Evolutionary conservation across 2,329 filamentous ascomycete genomes (phyloP).

Genomic region (Microdochium bolleyi): DNA sequence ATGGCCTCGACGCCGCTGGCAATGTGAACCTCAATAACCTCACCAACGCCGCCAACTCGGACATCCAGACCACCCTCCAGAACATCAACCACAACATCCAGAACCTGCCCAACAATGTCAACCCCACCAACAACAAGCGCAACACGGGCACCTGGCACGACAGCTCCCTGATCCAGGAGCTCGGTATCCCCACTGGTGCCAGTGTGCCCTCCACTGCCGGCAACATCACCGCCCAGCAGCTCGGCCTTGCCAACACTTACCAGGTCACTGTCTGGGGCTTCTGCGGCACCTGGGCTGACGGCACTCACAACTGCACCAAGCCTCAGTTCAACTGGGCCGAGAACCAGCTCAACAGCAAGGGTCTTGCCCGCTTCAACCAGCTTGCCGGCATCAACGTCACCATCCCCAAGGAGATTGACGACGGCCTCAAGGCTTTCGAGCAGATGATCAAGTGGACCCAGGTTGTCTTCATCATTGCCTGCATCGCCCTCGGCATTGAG

Average conservation of each 20-base stretch:
- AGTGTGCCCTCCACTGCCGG: conserved; percentile 17
- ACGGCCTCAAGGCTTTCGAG: conserved; percentile 65
- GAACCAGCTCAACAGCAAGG: conserved; percentile 59
- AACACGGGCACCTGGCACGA: conserved; percentile 10
- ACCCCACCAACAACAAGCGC: conserved; percentile 7
- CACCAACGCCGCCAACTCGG: conserved; percentile 8
- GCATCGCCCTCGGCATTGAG: conserved; percentile 61
- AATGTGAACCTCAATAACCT: conserved; percentile 5
- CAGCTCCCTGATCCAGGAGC: neutral
- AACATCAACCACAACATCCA: conserved; percentile 15
- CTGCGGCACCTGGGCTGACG: conserved; percentile 57
- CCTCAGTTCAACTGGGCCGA: conserved; percentile 71
- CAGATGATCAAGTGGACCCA: conserved; percentile 75
- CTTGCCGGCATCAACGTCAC: conserved; percentile 46
- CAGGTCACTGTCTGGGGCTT: conserved; percentile 80
- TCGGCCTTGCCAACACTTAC: conserved; percentile 69
- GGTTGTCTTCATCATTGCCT: conserved; percentile 68
- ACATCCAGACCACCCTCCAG: conserved; percentile 1
- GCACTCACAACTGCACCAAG: conserved; percentile 59
- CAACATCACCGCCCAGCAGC: conserved; percentile 49
- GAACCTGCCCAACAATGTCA: conserved; percentile 11
- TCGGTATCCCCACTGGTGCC: conserved; percentile 2
- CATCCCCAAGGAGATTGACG: conserved; percentile 59
- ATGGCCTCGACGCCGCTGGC: conserved; percentile 12
- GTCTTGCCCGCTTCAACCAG: conserved; percentile 45